A percentile compares a stretch with the other conserved stretches of the same genome.
Evolutionary conservation across 164 flowering plant genomes (phyloP).

Genomic region (Stephania yunnanensis): DNA sequence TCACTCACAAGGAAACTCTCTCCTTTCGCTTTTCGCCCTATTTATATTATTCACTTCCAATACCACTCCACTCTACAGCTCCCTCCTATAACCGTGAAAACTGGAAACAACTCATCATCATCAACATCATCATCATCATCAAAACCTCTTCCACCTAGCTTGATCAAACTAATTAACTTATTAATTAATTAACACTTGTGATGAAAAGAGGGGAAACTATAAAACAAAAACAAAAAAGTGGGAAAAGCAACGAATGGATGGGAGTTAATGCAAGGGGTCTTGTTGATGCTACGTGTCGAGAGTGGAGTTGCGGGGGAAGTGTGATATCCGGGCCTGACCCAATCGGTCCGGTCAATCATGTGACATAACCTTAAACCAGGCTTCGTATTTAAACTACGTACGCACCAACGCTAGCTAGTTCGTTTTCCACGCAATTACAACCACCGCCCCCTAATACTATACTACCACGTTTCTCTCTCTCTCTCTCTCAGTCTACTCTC

Average conservation of each 20-base stretch:
- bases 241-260: not conserved
- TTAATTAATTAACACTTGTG: not conserved
- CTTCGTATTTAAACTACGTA: not conserved
- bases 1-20: not conserved
- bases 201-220: not conserved
- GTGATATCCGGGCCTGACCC: not conserved
- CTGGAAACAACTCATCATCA: too few relatives aligned
- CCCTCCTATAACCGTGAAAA: too few relatives aligned
- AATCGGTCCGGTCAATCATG: not conserved
- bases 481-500: too few relatives aligned
- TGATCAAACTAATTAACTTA: too few relatives aligned
- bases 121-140: too few relatives aligned
- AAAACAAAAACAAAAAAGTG: not conserved
- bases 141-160: too few relatives aligned
- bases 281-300: not conserved
- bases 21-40: not conserved
- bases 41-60: too few relatives aligned
- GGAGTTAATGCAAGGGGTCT: not conserved
- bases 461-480: too few relatives aligned
- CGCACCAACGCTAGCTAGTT: not conserved
- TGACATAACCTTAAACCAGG: not conserved
- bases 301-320: not conserved
- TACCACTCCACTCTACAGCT: too few relatives aligned
- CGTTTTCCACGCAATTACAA: not conserved
- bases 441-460: not conserved